A percentile compares a stretch with the other conserved stretches of the same genome.
These are phyloP conservation scores for Papiliotrema terrestris DNA, from an alignment of 1,284 basidiomycete species.

Conservation along the genomic window DNA sequence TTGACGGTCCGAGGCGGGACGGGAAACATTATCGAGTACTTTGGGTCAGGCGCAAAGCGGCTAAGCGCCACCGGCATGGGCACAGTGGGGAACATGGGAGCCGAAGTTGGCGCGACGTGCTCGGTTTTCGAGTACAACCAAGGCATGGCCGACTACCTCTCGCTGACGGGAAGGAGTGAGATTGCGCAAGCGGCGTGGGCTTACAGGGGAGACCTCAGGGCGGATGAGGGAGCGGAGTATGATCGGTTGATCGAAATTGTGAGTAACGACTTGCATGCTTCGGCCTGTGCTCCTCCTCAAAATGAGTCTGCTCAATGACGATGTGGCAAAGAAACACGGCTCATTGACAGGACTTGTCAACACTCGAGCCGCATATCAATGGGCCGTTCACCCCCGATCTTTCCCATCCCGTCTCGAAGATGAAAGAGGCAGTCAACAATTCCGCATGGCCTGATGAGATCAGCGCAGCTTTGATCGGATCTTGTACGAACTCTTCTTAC, in stretches of 20 bases:
- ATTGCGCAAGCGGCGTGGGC: constrained; percentile 86
- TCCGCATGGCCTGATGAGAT: constrained; percentile 96
- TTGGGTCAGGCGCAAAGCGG: constrained; percentile 87
- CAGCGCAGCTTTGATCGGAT: constrained; percentile 96
- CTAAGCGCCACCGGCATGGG: constrained; percentile 99
- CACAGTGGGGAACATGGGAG: constrained; percentile 98
- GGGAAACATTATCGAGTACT: constrained; percentile 94
- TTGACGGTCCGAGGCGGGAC: constrained; percentile 97
- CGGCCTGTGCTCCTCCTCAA: too few species aligned
- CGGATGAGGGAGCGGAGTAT: constrained; percentile 88
- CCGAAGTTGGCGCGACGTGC: constrained; percentile 98
- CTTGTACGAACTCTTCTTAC: constrained; percentile 99
- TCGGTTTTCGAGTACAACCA: constrained; percentile 99
- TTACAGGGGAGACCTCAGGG: constrained; percentile 87
- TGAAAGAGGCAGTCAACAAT: constrained; percentile 85
- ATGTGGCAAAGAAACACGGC: too few species aligned
- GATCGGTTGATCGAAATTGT: constrained; percentile 94
- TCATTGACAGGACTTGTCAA: too few species aligned
- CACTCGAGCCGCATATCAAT: constrained; percentile 99
- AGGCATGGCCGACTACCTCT: constrained; percentile 89
- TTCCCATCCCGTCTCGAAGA: constrained; percentile 93
- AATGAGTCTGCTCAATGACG: too few species aligned
- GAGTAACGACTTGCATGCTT: constrained; percentile 83
- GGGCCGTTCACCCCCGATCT: constrained; percentile 97
- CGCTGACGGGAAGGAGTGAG: constrained; percentile 83